Percentiles rank a stretch among this genome's conserved stretches.
Evolutionary conservation across 1,284 basidiomycete species (phyloP).

Genomic region (Naganishia albida): DNA sequence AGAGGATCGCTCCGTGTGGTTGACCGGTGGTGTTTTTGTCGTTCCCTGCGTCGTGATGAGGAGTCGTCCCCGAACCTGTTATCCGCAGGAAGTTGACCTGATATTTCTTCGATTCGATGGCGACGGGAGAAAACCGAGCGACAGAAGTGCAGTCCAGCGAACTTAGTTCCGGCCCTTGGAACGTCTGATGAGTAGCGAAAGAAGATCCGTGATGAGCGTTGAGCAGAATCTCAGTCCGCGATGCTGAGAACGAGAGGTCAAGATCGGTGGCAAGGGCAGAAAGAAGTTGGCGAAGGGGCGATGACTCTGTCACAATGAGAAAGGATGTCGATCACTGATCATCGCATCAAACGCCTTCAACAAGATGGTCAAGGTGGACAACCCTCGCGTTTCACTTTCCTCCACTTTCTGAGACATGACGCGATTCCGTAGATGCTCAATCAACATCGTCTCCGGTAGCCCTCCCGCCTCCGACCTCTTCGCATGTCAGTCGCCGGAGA

Average conservation of each 20-base stretch:
- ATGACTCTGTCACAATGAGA: neutral
- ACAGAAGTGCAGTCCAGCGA: neutral
- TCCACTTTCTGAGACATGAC: slow-evolving; percentile 19
- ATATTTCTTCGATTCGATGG: neutral
- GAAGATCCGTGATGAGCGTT: neutral
- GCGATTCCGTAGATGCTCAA: neutral
- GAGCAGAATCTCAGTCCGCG: neutral
- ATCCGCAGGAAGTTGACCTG: neutral
- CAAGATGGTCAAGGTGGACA: neutral
- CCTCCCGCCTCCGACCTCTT: neutral
- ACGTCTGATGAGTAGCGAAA: neutral
- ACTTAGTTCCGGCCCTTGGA: neutral
- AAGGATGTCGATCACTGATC: slow-evolving; percentile 6
- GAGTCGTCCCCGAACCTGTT: neutral
- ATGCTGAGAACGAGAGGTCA: no score
- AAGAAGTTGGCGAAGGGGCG: neutral
- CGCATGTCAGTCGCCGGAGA: no score
- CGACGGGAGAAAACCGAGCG: neutral
- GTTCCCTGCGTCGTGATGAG: no score
- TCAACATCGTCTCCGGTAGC: slow-evolving; percentile 3
- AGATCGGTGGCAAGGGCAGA: neutral
- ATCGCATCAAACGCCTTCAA: neutral
- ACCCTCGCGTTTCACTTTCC: slow-evolving; percentile 2
- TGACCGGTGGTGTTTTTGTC: neutral
- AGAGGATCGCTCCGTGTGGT: neutral